Base-by-base conservation (phyloP, 2,329 filamentous ascomycete genomes). In the Monilinia vaccinii-corymbosi region DNA sequence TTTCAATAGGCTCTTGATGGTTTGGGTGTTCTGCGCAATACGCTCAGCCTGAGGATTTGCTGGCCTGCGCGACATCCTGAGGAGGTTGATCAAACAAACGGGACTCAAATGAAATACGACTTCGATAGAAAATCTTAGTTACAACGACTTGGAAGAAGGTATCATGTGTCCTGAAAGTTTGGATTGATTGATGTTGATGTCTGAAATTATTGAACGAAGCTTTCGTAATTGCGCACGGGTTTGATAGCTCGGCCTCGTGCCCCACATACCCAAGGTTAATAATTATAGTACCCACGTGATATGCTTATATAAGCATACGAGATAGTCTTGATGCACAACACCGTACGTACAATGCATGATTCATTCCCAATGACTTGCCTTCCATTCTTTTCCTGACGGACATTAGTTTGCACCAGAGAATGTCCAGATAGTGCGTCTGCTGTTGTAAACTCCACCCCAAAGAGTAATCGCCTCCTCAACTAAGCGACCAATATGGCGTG, bases 1-100 rank as follows among this genome's bases (percentile, higher is more conserved):
- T 78, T 97, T 99, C 73, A 97, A 80, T 68, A 99, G 83, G 72
- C 84, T 91, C 80, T 97, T 97, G 75, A 99, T 90, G 48, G 91
- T 95, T 73, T 87, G 85, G 74, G 90, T 87, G 77, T 99, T 99
- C 77, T 95, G 89, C 71, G 92, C 92, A 70, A 91, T 89, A 75
- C 90, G 86, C 76, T 96, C 90, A 67, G 90, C 88, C 66, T 85
- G 86, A 72, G 89, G 85, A 76, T 91, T 89, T 62, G 85, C 83
- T 62, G 84, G 78, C 73, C 89, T 84, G 79, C 90, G 83, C 70
- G 90, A 94, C 89, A 95, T 95, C n/a, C 51, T 44, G n/a, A n/a
- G 9, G n/a, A 55, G 28, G 16, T 44, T 32, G n/a, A 55, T 44
- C 21, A 31, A 40, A 40, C 48, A n/a, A 34, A 42, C 25, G 23